Base-by-base conservation (phyloP, 208 protist species). In the Kentomonas sorsogonicus region DNA sequence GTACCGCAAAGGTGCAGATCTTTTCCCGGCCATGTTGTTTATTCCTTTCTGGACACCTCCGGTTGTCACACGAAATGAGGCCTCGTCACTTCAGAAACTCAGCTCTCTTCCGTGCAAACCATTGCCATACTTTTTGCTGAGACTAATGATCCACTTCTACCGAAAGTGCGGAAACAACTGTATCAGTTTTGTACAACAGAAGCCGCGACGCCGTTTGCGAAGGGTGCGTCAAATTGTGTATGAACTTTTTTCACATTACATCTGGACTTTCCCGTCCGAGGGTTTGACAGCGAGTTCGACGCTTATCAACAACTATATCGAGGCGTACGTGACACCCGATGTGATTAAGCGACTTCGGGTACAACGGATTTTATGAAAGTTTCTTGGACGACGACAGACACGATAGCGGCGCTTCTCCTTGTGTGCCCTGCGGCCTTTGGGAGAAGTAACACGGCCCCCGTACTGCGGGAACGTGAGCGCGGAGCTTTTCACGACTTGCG, bases 11-110 rank as follows among this genome's bases (percentile, higher is more conserved):
- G 69, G 62, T 83, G 48, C 82, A 82, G 69, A 44, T 27, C 15
- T 62, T 89, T 43, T 53, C 77, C 39, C 77, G 4, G 66, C 82
- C 18, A 39, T 85, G 6, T 50, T 90, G 22, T 54, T 93, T 22
- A 58, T 93, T 31, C 86, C 86, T 1, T 90, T 90, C 73, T 93
- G 86, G 86, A 54, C 74, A 33, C 86, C 86, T 13, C 86, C 86
- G 1, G 52, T 93, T 11, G 65, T 81, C 11, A 93, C 86, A 11
- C 69, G 86, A 36, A 79, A 72, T 38, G 83, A 90, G 46, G n/a
- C 55, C 1, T 79, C 73, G 7, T 66, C 74, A 45, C 56, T 68
- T 40, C 62, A 78, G 31, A 66, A 83, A 0, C 55, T 93, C 53
- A 86, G 83, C 7, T 93, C 80, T 1, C 44, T 93, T 43, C 78